Evolutionary conservation across 805 yeast species (phyloP).

Genomic region (Teunomyces gatunensis): DNA sequence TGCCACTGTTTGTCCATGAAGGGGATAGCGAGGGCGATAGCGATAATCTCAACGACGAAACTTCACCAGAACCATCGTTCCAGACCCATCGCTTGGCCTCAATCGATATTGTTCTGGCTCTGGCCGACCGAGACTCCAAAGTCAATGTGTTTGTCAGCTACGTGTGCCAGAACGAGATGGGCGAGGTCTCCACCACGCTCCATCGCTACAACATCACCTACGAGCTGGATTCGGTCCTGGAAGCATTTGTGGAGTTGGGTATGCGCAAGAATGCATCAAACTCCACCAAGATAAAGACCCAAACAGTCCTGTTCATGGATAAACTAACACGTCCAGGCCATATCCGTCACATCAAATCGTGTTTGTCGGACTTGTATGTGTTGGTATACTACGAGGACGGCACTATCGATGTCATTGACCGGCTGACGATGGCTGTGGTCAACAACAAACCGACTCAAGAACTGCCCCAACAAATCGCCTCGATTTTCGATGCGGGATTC

Average conservation of each 20-base stretch:
- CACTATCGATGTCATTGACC: conserved; percentile 42
- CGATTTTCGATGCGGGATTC: conserved; percentile 56
- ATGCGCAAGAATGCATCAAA: conserved; percentile 13
- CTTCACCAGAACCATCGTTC: neutral
- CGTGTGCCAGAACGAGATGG: conserved; percentile 16
- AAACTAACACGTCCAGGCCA: conserved; percentile 22
- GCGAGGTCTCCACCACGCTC: conserved; percentile 16
- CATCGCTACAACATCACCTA: conserved; percentile 28
- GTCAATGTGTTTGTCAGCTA: conserved; percentile 48
- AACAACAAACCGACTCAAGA: conserved; percentile 6
- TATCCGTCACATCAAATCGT: conserved; percentile 29
- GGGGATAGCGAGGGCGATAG: conserved; percentile 13
- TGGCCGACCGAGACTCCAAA: conserved; percentile 37
- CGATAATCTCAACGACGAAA: conserved; percentile 11
- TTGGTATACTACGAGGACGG: conserved; percentile 44
- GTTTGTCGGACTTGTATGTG: conserved; percentile 40
- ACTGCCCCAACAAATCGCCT: conserved; percentile 28
- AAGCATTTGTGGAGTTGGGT: conserved; percentile 32
- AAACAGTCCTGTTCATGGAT: conserved; percentile 25
- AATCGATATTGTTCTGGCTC: conserved; percentile 47
- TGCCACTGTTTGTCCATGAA: conserved; percentile 17
- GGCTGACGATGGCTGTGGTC: conserved; percentile 27
- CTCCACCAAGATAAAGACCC: neutral
- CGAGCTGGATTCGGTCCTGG: conserved; percentile 21
- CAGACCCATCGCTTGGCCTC: conserved; percentile 15